A percentile compares a stretch with the other conserved stretches of the same genome.
These are phyloP conservation scores for Thuja plicata DNA, from an alignment of 83 land plant genomes.

Conservation along the genomic window DNA sequence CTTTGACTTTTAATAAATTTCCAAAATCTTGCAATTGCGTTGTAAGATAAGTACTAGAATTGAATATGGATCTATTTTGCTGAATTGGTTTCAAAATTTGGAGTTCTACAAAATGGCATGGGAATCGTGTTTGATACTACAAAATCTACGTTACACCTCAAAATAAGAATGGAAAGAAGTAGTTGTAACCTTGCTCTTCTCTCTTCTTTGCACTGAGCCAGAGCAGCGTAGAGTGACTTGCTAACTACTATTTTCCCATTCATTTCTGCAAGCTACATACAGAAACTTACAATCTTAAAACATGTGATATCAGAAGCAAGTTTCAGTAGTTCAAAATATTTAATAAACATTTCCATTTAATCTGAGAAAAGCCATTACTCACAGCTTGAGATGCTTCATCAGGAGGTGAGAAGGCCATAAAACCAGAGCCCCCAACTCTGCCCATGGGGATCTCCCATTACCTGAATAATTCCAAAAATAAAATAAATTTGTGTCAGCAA, in stretches of 20 bases:
- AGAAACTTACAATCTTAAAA: not conserved
- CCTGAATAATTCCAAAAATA: constrained; percentile 18
- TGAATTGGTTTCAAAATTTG: too few relatives aligned
- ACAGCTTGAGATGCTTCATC: constrained; percentile 49
- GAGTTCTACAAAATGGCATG: too few relatives aligned
- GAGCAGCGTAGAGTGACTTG: constrained; percentile 46
- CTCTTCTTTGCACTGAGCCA: constrained; percentile 54
- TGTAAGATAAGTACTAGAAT: too few relatives aligned
- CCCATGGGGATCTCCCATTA: constrained; percentile 52
- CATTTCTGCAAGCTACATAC: constrained; percentile 42
- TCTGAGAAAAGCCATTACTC: not conserved
- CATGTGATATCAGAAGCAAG: not conserved
- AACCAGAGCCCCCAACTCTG: constrained; percentile 49
- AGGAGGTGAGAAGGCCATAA: constrained; percentile 36
- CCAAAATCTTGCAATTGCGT: too few relatives aligned
- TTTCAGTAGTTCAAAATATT: too few relatives aligned
- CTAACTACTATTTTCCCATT: constrained; percentile 48
- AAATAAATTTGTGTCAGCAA: not conserved
- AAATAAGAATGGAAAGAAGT: not conserved
- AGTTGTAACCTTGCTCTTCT: constrained; percentile 57
- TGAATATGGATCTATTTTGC: too few relatives aligned
- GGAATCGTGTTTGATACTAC: not conserved
- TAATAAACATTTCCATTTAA: not conserved
- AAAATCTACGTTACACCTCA: not conserved
- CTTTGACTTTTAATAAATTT: too few relatives aligned